These are phyloP conservation scores for Petrea volubilis DNA, from an alignment of 257 asterid species.

Conservation along the genomic window DNA sequence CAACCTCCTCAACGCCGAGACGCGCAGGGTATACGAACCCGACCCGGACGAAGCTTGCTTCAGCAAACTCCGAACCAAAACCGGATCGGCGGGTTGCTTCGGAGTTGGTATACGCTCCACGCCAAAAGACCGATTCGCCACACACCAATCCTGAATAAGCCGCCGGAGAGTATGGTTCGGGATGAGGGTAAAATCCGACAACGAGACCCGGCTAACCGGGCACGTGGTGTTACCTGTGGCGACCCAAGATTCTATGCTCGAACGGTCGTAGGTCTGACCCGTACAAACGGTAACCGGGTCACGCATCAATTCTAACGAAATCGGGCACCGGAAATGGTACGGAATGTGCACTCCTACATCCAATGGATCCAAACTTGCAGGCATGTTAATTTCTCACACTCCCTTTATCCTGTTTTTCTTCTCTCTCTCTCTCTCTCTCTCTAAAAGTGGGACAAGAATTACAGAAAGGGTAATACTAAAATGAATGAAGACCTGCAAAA, in stretches of 20 bases:
- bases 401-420: neutral
- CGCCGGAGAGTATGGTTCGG: slow-evolving; percentile 73
- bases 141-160: slow-evolving; percentile 75
- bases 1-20: slow-evolving; percentile 49
- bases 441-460: neutral
- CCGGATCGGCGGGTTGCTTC: slow-evolving; percentile 69
- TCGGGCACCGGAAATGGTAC: slow-evolving; percentile 64
- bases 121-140: slow-evolving; percentile 60
- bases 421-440: too few species aligned
- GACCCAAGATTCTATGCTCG: slow-evolving; percentile 70
- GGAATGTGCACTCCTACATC: slow-evolving; percentile 62
- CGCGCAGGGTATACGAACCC: slow-evolving; percentile 26
- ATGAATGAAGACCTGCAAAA: slow-evolving; percentile 33
- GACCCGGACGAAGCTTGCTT: slow-evolving; percentile 45
- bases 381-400: slow-evolving; percentile 36
- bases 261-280: slow-evolving; percentile 69
- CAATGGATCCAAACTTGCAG: slow-evolving; percentile 53
- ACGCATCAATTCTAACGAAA: slow-evolving; percentile 60
- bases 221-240: slow-evolving; percentile 73
- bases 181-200: slow-evolving; percentile 54
- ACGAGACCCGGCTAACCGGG: slow-evolving; percentile 54
- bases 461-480: slow-evolving; percentile 14
- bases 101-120: slow-evolving; percentile 75
- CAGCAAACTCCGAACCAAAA: slow-evolving; percentile 47
- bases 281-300: slow-evolving; percentile 72